Conservation (phyloP, 768 basidiomycete species). For the Kwoniella sp. region DNA sequence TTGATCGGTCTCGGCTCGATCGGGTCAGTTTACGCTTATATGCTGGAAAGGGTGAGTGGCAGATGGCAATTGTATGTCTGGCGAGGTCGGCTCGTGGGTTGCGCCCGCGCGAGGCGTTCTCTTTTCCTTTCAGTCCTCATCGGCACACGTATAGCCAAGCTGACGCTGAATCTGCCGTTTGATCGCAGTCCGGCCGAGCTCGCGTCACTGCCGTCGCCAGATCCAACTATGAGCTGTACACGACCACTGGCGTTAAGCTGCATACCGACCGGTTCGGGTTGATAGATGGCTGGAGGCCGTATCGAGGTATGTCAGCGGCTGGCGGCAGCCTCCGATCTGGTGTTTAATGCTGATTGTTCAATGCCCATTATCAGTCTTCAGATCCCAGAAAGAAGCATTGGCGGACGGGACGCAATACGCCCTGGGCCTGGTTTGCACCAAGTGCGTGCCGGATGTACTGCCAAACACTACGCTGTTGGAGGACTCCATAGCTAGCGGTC, state of each 20-base stretch:
- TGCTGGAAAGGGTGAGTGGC: slow-evolving; percentile 66
- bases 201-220: slow-evolving; percentile 69
- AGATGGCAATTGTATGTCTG: not conserved
- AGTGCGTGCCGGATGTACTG: slow-evolving; percentile 64
- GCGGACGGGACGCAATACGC: slow-evolving; percentile 58
- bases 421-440: slow-evolving; percentile 66
- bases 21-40: slow-evolving; percentile 46
- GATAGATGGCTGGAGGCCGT: slow-evolving; percentile 60
- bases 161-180: not conserved
- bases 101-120: too few relatives aligned
- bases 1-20: slow-evolving; percentile 43
- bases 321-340: not conserved
- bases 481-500: slow-evolving; percentile 35
- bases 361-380: slow-evolving; percentile 56
- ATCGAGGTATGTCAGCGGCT: slow-evolving; percentile 58
- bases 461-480: slow-evolving; percentile 60
- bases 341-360: too few relatives aligned
- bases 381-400: slow-evolving; percentile 58
- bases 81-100: too few relatives aligned
- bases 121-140: too few relatives aligned
- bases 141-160: too few relatives aligned
- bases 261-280: slow-evolving; percentile 61
- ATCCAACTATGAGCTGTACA: slow-evolving; percentile 59
- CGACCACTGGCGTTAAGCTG: slow-evolving; percentile 45
- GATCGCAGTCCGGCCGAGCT: slow-evolving; percentile 56